phyloP scores from a whole-genome alignment of 2,329 filamentous ascomycete species.

The Tolypocladium ophioglossoides region DNA sequence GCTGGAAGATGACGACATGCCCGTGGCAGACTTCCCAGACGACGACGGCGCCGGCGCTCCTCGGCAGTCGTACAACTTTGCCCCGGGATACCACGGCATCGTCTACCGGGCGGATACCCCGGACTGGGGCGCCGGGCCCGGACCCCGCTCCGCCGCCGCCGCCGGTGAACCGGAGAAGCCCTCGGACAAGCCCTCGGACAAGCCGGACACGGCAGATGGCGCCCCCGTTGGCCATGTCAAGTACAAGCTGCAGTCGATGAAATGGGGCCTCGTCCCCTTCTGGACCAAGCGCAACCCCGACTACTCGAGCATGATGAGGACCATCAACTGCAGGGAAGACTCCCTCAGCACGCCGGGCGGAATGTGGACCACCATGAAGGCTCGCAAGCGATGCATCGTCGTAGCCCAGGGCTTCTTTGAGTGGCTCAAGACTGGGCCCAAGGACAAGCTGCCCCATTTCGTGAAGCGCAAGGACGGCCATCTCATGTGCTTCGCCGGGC shows the following conservation, averaged over 20 bases:
- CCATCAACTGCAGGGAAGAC: slow-evolving; percentile 92
- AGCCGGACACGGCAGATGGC: too few relatives aligned
- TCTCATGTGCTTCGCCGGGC: slow-evolving; percentile 79
- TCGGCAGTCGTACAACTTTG: slow-evolving; percentile 83
- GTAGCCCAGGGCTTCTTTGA: slow-evolving; percentile 92
- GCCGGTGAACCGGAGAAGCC: background rate
- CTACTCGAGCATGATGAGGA: slow-evolving; percentile 69
- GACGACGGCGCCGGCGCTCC: slow-evolving; percentile 53
- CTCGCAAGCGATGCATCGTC: slow-evolving; percentile 76
- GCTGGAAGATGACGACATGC: slow-evolving; percentile 65
- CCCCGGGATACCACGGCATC: slow-evolving; percentile 74
- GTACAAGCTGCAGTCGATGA: slow-evolving; percentile 87
- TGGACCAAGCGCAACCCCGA: slow-evolving; percentile 83
- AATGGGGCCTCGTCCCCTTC: slow-evolving; percentile 89
- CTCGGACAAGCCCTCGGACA: background rate
- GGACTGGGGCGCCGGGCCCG: slow-evolving; percentile 43
- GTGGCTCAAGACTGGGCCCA: slow-evolving; percentile 72
- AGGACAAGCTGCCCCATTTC: slow-evolving; percentile 78
- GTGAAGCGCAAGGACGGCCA: slow-evolving; percentile 71
- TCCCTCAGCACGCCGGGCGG: slow-evolving; percentile 65
- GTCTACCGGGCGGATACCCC: slow-evolving; percentile 72
- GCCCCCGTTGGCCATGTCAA: slow-evolving; percentile 23
- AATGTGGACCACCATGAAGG: slow-evolving; percentile 91
- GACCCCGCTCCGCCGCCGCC: slow-evolving; percentile 4
- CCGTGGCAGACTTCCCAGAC: slow-evolving; percentile 57